These are phyloP conservation scores for Alternaria atra DNA, from an alignment of 2,329 filamentous ascomycete genomes.

Conservation along the genomic window DNA sequence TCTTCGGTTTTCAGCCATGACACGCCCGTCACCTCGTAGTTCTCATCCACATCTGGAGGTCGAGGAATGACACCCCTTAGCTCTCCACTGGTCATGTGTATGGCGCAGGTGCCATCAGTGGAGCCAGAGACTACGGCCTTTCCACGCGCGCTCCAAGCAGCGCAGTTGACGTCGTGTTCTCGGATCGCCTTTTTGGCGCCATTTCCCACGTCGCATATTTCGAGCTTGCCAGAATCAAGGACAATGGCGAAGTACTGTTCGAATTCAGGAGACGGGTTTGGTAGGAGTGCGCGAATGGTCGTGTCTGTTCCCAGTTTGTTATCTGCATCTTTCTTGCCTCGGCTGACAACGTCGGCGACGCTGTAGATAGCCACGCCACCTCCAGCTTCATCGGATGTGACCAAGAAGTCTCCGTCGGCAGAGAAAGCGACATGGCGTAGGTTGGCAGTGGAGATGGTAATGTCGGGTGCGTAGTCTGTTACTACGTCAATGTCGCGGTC, in stretches of 20 bases:
- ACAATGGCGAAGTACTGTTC: conserved; percentile 82
- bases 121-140: conserved; percentile 92
- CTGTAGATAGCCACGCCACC: conserved; percentile 82
- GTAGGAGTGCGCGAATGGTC: conserved; percentile 75
- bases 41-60: conserved; percentile 71
- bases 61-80: conserved; percentile 81
- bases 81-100: conserved; percentile 84
- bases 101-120: conserved; percentile 78
- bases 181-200: conserved; percentile 65
- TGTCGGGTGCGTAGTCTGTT: conserved; percentile 75
- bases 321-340: conserved; percentile 69
- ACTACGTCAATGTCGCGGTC: conserved; percentile 68
- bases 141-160: conserved; percentile 90
- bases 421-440: conserved; percentile 92
- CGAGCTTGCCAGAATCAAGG: conserved; percentile 79
- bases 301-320: conserved; percentile 81
- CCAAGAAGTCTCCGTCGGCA: conserved; percentile 83
- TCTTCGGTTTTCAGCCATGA: conserved; percentile 89
- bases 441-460: conserved; percentile 76
- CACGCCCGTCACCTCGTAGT: conserved; percentile 75
- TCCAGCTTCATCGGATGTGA: conserved; percentile 81
- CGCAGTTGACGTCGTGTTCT: conserved; percentile 79
- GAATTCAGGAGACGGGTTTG: conserved; percentile 80
- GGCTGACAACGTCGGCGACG: conserved; percentile 71
- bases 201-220: conserved; percentile 79